These are phyloP conservation scores for Aspergillus ostianus DNA, from an alignment of 495 filamentous ascomycete species.

Conservation along the genomic window DNA sequence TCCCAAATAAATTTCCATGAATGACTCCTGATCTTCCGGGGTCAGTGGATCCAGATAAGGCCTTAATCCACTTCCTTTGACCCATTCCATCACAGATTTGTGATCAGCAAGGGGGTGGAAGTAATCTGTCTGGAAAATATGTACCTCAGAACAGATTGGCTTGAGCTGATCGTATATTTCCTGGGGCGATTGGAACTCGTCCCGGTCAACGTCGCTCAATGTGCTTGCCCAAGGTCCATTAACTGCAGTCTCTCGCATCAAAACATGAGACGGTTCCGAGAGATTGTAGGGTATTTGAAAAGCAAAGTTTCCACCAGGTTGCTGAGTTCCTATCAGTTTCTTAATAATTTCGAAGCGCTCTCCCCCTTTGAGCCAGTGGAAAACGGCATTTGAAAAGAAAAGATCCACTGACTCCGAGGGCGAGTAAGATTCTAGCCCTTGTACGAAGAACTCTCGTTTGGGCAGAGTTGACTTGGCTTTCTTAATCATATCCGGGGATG, in stretches of 20 bases:
- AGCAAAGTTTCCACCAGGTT: conserved; percentile 47
- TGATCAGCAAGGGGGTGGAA: conserved; percentile 48
- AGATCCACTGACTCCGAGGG: conserved; percentile 38
- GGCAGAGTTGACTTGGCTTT: conserved; percentile 38
- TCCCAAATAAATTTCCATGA: conserved; percentile 41
- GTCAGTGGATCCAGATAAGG: conserved; percentile 48
- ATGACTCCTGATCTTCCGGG: conserved; percentile 31
- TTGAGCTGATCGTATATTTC: conserved; percentile 47
- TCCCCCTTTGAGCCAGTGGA: conserved; percentile 50
- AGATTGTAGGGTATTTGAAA: conserved; percentile 56
- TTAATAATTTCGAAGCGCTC: conserved; percentile 43
- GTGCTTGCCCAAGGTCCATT: conserved; percentile 38
- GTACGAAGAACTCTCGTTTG: conserved; percentile 34
- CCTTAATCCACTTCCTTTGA: conserved; percentile 52
- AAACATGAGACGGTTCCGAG: conserved; percentile 43
- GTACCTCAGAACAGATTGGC: conserved; percentile 37
- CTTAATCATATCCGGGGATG: conserved; percentile 51
- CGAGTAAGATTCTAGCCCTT: conserved; percentile 37
- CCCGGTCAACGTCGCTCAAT: conserved; percentile 39
- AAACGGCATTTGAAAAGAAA: conserved; percentile 54
- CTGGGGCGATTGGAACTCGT: conserved; percentile 42
- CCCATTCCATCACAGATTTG: conserved; percentile 54
- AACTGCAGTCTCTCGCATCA: conserved; percentile 46
- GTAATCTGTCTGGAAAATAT: conserved; percentile 54
- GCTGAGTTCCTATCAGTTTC: conserved; percentile 36